A percentile compares a stretch with the other conserved stretches of the same genome.
These are phyloP conservation scores for Mycena polygramma DNA, from an alignment of 768 basidiomycete genomes.

Conservation along the genomic window DNA sequence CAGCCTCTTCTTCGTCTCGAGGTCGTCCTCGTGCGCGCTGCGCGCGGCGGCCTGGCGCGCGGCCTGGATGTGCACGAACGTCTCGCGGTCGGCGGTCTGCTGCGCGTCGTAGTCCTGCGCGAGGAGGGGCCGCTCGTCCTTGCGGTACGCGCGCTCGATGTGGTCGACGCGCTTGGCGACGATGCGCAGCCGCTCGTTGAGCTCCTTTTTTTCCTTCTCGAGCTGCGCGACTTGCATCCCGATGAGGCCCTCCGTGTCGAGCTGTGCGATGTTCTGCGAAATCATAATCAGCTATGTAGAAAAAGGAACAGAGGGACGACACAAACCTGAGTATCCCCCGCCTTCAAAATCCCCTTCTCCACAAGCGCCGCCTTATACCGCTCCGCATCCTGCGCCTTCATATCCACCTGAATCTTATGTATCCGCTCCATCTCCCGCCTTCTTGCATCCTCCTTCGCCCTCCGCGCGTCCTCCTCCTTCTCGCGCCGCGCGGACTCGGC, in stretches of 20 bases:
- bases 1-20: constrained; percentile 83
- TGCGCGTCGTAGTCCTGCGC: constrained; percentile 89
- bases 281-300: constrained; percentile 12
- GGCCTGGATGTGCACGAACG: constrained; percentile 73
- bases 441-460: constrained; percentile 73
- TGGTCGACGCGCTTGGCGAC: constrained; percentile 94
- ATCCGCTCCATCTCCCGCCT: constrained; percentile 75
- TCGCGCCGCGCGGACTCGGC: constrained; percentile 76
- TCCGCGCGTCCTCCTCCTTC: constrained; percentile 76
- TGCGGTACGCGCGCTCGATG: constrained; percentile 93
- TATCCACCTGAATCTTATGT: constrained; percentile 82
- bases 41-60: constrained; percentile 68
- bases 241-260: constrained; percentile 90
- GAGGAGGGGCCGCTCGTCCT: constrained; percentile 91
- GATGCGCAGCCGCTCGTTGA: constrained; percentile 85
- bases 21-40: constrained; percentile 70
- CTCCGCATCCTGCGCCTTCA: constrained; percentile 85
- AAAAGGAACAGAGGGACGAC: constrained; percentile 24
- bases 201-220: constrained; percentile 95
- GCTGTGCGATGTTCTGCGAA: constrained; percentile 79
- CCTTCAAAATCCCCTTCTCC: constrained; percentile 76
- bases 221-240: constrained; percentile 93
- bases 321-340: constrained; percentile 55
- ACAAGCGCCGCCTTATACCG: constrained; percentile 89
- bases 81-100: constrained; percentile 79